phyloP scores from a whole-genome alignment of 345 rosid genomes.

The Acer campestre region DNA sequence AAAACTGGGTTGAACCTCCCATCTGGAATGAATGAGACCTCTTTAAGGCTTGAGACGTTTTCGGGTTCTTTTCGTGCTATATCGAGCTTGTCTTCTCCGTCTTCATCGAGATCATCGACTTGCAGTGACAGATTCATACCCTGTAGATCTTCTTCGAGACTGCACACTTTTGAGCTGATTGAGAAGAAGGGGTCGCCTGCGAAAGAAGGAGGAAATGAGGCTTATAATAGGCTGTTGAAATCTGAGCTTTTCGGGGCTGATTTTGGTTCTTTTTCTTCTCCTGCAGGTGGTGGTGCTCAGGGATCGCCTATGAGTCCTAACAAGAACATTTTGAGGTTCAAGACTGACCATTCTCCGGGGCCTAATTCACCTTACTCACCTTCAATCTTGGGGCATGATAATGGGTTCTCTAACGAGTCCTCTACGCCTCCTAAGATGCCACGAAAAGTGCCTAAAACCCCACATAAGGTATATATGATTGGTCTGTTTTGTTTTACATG shows the following conservation, averaged over 20 bases:
- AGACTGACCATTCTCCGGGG: constrained; percentile 65
- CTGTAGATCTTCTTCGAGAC: constrained; percentile 92
- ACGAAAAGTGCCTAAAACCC: constrained; percentile 93
- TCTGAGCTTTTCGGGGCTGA: constrained; percentile 96
- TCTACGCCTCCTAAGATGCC: constrained; percentile 88
- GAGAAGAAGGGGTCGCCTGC: constrained; percentile 80
- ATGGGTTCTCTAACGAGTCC: constrained; percentile 57
- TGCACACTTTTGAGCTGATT: constrained; percentile 78
- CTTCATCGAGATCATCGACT: constrained; percentile 51
- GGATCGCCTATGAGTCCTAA: constrained; percentile 78
- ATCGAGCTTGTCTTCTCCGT: constrained; percentile 76
- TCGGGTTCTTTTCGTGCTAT: constrained; percentile 65
- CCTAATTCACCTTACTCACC: constrained; percentile 88
- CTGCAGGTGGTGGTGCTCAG: constrained; percentile 62
- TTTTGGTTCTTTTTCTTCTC: constrained; percentile 70
- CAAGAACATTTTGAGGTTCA: constrained; percentile 86
- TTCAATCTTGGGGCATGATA: constrained; percentile 67
- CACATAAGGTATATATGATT: constrained; percentile 67
- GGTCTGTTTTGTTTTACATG: not conserved
- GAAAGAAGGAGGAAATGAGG: constrained; percentile 93
- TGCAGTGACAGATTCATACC: constrained; percentile 97
- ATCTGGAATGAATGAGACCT: constrained; percentile 77
- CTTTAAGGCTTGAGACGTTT: constrained; percentile 61
- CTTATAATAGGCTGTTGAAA: constrained; percentile 71
- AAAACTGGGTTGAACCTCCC: constrained; percentile 88